phyloP scores from a whole-genome alignment of 805 yeast genomes.

The Saccharomyces paradoxus region DNA sequence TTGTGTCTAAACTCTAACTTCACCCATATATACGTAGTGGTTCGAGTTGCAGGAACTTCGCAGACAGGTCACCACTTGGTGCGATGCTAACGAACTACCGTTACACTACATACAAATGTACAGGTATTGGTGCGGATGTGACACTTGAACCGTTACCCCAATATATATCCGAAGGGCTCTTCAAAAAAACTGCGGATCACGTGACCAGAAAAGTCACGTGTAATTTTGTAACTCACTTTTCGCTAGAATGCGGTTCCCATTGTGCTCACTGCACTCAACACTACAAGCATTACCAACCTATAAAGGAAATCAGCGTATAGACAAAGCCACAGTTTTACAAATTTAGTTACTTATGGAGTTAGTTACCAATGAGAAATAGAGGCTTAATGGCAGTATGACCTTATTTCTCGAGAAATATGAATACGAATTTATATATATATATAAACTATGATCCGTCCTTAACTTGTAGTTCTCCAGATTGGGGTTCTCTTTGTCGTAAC shows the following conservation, averaged over 20 bases:
- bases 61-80: no score
- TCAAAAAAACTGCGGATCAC: neutral
- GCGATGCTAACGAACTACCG: no score
- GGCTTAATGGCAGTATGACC: neutral
- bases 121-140: neutral
- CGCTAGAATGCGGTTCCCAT: neutral
- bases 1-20: no score
- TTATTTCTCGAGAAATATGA: neutral
- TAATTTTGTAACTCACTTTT: neutral
- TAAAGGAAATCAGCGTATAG: neutral
- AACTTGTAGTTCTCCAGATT: neutral
- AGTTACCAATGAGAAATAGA: neutral
- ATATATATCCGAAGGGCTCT: neutral
- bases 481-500: neutral
- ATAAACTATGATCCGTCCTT: neutral
- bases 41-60: no score
- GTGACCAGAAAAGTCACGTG: neutral
- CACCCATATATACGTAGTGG: no score
- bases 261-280: neutral
- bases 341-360: neutral
- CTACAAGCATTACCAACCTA: neutral
- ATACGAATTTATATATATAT: neutral
- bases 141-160: neutral
- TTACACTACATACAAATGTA: no score
- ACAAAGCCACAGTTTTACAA: constrained; percentile 4